Evolutionary conservation across 345 rosid species (phyloP).

Genomic region (Citrus maxima): DNA sequence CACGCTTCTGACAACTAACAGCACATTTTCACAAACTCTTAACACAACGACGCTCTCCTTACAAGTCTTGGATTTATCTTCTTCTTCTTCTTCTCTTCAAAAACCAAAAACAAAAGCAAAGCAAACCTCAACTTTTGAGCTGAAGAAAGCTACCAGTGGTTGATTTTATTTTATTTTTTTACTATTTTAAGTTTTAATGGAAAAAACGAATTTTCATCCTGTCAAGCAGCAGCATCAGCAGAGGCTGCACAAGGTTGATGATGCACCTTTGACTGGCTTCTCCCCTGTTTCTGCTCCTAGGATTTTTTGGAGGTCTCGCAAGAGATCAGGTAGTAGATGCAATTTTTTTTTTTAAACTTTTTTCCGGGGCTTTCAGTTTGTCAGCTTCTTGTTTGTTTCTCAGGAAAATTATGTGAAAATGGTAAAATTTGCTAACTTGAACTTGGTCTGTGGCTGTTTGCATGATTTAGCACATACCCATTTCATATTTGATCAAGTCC

Average conservation of each 20-base stretch:
- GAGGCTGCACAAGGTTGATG: conserved; percentile 26
- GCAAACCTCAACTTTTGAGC: background rate
- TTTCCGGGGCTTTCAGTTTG: conserved; percentile 2
- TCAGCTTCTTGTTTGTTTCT: background rate
- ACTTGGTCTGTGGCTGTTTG: background rate
- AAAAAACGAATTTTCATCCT: conserved; percentile 22
- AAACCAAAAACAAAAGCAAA: background rate
- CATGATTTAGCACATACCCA: background rate
- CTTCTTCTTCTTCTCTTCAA: background rate
- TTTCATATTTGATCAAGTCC: background rate
- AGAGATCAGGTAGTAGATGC: conserved; percentile 55
- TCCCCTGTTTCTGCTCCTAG: conserved; percentile 63
- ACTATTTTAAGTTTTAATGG: conserved; percentile 13
- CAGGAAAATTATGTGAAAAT: background rate
- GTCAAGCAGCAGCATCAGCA: background rate
- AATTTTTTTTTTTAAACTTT: background rate
- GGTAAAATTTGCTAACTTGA: background rate
- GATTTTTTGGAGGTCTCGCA: conserved; percentile 78
- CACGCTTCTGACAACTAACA: background rate
- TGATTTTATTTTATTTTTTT: background rate
- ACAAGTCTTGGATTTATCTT: background rate
- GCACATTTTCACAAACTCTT: background rate
- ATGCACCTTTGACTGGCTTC: conserved; percentile 55
- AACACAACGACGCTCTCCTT: no score
- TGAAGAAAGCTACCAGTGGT: background rate